Percentiles rank a stretch among this genome's conserved stretches.
These are phyloP conservation scores for Trichosporon sp. DNA, from an alignment of 1,284 basidiomycete genomes.

Conservation along the genomic window DNA sequence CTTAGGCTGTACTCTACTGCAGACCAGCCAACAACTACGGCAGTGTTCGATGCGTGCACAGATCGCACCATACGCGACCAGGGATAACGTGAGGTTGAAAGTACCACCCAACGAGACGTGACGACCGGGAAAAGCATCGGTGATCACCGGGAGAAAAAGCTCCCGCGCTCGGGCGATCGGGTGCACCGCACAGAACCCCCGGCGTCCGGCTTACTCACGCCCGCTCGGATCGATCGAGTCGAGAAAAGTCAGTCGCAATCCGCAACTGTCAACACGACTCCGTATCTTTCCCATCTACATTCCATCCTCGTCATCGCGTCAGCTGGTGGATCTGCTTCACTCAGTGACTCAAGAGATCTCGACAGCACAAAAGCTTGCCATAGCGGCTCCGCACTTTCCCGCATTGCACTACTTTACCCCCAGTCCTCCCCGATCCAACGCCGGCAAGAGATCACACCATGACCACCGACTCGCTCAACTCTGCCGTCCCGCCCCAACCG, in stretches of 20 bases:
- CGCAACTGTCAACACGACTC: neutral
- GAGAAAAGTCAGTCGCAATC: neutral
- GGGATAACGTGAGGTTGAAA: neutral
- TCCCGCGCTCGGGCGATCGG: neutral
- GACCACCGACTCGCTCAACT: conserved; percentile 2
- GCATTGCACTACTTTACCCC: too few relatives aligned
- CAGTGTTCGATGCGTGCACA: too few relatives aligned
- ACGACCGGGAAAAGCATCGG: neutral
- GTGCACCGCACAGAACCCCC: neutral
- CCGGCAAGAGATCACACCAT: neutral
- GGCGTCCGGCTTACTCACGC: neutral
- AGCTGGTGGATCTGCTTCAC: neutral
- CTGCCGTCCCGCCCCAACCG: neutral
- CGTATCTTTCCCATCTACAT: neutral
- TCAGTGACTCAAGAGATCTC: neutral
- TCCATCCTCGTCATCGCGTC: neutral
- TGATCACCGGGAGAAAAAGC: neutral
- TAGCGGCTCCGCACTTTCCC: neutral
- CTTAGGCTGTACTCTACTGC: too few relatives aligned
- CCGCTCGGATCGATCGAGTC: neutral
- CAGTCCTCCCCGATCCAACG: neutral
- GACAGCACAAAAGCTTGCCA: neutral
- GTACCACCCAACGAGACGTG: neutral
- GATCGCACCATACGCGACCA: too few relatives aligned
- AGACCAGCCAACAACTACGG: too few relatives aligned